Evolutionary conservation across 139 green algal genomes (phyloP).

Genomic region (Spirogloea muscicola): DNA sequence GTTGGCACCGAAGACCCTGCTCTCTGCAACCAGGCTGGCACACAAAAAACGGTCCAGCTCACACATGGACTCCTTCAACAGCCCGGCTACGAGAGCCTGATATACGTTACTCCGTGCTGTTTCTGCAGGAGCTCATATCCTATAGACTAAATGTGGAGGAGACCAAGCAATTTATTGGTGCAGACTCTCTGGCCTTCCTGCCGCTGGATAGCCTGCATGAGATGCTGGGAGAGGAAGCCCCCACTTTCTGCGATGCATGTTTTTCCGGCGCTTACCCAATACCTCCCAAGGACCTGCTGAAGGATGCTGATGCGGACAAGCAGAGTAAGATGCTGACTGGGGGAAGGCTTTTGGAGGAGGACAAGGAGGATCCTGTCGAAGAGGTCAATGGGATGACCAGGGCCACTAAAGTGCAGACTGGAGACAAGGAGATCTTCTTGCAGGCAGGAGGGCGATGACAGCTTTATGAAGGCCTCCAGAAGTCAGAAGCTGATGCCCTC

Average conservation of each 20-base stretch:
- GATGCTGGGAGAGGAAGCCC: constrained; percentile 45
- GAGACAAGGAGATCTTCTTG: no score
- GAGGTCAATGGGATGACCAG: no score
- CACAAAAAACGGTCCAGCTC: no score
- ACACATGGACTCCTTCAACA: no score
- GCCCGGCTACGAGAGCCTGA: no score
- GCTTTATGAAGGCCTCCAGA: no score
- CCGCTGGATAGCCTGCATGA: constrained; percentile 33
- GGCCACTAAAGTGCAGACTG: no score
- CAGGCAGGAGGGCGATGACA: no score
- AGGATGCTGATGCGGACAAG: background rate
- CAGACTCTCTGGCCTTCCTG: constrained; percentile 42
- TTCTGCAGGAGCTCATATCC: constrained; percentile 46
- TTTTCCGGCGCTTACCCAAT: constrained; percentile 43
- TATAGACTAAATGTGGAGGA: constrained; percentile 31
- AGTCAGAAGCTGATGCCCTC: no score
- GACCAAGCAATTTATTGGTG: constrained; percentile 47
- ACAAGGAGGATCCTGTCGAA: background rate
- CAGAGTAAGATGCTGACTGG: constrained; percentile 11
- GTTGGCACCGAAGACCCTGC: no score
- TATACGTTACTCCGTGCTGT: background rate
- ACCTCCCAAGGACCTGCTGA: constrained; percentile 3
- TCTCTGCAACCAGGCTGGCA: no score
- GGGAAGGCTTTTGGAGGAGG: constrained; percentile 20
- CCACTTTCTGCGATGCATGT: constrained; percentile 48